phyloP scores from a whole-genome alignment of 768 basidiomycete genomes.

The Hericium rajendrae region DNA sequence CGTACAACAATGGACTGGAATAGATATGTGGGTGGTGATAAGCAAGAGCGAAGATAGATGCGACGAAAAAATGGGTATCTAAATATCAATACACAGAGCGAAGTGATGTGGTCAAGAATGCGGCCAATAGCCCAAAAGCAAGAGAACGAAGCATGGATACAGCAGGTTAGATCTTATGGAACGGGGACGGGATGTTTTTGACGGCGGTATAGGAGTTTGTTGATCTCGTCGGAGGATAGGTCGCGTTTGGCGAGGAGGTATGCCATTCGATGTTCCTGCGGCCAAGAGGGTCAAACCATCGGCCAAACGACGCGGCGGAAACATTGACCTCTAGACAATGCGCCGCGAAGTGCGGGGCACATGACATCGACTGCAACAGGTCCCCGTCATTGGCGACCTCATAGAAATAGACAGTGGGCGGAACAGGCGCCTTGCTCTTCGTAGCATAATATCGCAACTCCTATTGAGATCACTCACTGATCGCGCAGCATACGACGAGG shows the following conservation, averaged over 20 bases:
- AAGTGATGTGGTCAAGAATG: too few species aligned
- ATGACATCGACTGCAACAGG: constrained; percentile 28
- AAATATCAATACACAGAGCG: too few species aligned
- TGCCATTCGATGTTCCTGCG: constrained; percentile 44
- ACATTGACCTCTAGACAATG: constrained; percentile 42
- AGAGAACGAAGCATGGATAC: too few species aligned
- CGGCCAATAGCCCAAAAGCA: too few species aligned
- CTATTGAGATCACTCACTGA: not conserved
- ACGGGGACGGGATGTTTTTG: too few species aligned
- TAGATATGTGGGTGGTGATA: too few species aligned
- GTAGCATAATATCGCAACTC: not conserved
- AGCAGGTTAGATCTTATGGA: too few species aligned
- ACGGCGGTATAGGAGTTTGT: not conserved
- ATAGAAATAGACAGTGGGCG: constrained; percentile 9
- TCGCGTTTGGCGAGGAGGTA: constrained; percentile 32
- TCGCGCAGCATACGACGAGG: not conserved
- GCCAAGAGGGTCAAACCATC: not conserved
- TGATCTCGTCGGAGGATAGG: constrained; percentile 32
- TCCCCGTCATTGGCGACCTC: constrained; percentile 13
- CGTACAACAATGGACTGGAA: too few species aligned
- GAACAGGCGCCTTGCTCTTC: constrained; percentile 16
- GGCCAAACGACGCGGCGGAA: not conserved
- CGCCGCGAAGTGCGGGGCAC: constrained; percentile 27
- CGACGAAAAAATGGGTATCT: too few species aligned
- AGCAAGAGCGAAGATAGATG: too few species aligned